phyloP scores from a whole-genome alignment of 345 rosid species.

The Linum trigynum region DNA sequence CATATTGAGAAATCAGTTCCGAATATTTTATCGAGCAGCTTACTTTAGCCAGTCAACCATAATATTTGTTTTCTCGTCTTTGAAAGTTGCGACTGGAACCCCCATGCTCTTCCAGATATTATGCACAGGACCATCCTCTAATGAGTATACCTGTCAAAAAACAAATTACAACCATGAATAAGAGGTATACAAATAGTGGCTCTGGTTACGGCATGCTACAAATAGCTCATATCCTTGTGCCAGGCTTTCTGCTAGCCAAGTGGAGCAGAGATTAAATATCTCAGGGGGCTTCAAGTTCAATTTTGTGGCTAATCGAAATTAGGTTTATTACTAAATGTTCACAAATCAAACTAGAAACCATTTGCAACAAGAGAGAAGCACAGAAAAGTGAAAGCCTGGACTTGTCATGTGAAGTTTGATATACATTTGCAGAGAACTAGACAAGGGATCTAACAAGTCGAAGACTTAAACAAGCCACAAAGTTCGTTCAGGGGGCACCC shows the following conservation, averaged over 20 bases:
- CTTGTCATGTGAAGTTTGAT: no score
- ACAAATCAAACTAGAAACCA: no score
- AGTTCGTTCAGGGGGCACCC: neutral
- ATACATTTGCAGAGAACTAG: no score
- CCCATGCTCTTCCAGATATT: slow-evolving; percentile 60
- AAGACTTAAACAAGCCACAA: neutral
- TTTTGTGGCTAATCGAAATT: no score
- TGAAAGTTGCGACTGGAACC: slow-evolving; percentile 44
- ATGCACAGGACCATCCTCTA: slow-evolving; percentile 67
- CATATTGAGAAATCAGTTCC: neutral
- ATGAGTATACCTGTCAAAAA: slow-evolving; percentile 64
- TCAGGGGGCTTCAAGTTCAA: no score
- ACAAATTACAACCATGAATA: neutral
- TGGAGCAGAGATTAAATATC: no score
- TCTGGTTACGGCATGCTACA: no score
- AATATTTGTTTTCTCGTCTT: slow-evolving; percentile 26
- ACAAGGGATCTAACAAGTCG: neutral
- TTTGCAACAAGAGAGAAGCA: no score
- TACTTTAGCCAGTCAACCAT: slow-evolving; percentile 90
- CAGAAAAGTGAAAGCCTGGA: no score
- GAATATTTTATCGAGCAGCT: slow-evolving; percentile 6
- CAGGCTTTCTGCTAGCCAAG: no score
- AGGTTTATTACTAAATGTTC: no score
- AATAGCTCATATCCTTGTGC: no score
- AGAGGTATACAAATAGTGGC: neutral